Conservation (phyloP, 306 rosid genomes). For the Malus asiatica region DNA sequence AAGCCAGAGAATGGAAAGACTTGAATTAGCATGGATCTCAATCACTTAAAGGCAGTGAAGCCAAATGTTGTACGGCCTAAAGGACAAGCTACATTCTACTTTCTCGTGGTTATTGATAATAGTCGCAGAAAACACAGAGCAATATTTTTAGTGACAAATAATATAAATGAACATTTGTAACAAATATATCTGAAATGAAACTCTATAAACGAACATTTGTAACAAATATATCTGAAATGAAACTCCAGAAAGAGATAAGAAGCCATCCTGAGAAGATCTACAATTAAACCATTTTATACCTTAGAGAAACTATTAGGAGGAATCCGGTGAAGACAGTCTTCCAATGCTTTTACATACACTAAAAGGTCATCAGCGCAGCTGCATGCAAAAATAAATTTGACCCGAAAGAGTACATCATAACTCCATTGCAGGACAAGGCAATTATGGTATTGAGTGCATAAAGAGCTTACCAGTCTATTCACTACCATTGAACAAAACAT, state of each 20-base stretch:
- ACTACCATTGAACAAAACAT: slow-evolving; percentile 3
- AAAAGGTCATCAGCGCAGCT: slow-evolving; percentile 73
- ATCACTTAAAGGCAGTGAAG: not conserved
- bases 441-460: not conserved
- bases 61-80: not conserved
- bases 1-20: not conserved
- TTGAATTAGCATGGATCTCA: not conserved
- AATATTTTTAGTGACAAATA: not conserved
- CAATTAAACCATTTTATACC: slow-evolving; percentile 34
- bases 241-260: not conserved
- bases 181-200: not conserved
- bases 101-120: not conserved
- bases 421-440: slow-evolving; percentile 2
- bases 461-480: not conserved
- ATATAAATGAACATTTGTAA: not conserved
- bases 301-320: slow-evolving; percentile 82
- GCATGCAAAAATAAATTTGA: slow-evolving; percentile 22
- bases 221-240: not conserved
- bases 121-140: not conserved
- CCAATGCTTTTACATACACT: slow-evolving; percentile 58
- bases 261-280: not conserved
- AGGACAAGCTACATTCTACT: not conserved
- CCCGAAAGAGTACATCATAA: slow-evolving; percentile 11
- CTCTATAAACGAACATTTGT: not conserved
- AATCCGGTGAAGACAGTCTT: slow-evolving; percentile 61